These are phyloP conservation scores for Exophiala sp. DNA, from an alignment of 2,329 filamentous ascomycete species.

Conservation along the genomic window DNA sequence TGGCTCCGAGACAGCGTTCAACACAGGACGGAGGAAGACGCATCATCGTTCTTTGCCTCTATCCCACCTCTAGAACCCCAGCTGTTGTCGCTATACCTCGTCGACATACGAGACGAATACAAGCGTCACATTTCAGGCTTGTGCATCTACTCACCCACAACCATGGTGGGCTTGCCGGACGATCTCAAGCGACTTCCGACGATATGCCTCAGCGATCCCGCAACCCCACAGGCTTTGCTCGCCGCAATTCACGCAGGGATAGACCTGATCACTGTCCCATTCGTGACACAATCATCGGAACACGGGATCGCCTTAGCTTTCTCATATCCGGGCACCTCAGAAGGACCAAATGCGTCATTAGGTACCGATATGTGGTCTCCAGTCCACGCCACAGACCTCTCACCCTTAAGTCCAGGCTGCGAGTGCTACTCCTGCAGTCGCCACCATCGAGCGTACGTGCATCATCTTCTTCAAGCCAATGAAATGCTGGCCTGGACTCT, in stretches of 20 bases:
- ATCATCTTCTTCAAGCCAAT: conserved; percentile 81
- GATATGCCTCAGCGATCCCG: conserved; percentile 67
- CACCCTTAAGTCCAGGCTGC: conserved; percentile 63
- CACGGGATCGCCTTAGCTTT: conserved; percentile 82
- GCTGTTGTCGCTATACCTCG: conserved; percentile 76
- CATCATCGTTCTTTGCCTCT: conserved; percentile 58
- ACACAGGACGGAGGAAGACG: not conserved
- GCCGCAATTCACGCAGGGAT: conserved; percentile 71
- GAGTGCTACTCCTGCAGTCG: conserved; percentile 76
- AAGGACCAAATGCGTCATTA: conserved; percentile 40
- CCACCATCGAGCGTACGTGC: conserved; percentile 82
- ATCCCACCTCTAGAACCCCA: conserved; percentile 72
- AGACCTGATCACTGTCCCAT: conserved; percentile 75
- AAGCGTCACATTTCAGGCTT: conserved; percentile 61
- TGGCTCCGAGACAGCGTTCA: conserved; percentile 67
- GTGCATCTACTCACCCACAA: conserved; percentile 71
- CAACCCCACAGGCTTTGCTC: conserved; percentile 72
- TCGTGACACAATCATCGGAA: conserved; percentile 72
- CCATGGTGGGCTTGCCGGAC: conserved; percentile 64
- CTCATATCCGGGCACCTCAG: conserved; percentile 56
- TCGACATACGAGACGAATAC: conserved; percentile 65
- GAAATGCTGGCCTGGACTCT: conserved; percentile 97
- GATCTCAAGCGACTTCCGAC: conserved; percentile 64
- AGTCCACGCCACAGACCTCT: conserved; percentile 58
- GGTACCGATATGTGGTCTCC: conserved; percentile 75